Evolutionary conservation across 1,284 basidiomycete genomes (phyloP).

Genomic region (Tilletia walkeri): DNA sequence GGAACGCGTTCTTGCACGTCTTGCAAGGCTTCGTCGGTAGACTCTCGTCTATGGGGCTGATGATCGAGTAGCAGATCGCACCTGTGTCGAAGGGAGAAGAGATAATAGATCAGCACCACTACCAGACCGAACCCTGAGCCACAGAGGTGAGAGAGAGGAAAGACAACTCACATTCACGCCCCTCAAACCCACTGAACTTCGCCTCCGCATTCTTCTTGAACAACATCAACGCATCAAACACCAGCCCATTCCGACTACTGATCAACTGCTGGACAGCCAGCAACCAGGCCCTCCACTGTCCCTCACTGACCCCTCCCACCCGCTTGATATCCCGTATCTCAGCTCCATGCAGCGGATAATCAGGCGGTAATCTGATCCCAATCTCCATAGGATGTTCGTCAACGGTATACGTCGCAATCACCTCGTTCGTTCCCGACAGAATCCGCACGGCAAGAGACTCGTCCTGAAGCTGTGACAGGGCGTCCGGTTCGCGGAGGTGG

Average conservation of each 20-base stretch:
- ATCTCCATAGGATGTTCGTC: constrained; percentile 96
- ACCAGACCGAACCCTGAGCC: background rate
- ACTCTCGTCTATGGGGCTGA: constrained; percentile 78
- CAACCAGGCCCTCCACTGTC: constrained; percentile 89
- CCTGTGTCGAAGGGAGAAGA: background rate
- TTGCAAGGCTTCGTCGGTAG: constrained; percentile 88
- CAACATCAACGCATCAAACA: constrained; percentile 83
- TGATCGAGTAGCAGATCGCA: constrained; percentile 68
- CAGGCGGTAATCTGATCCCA: constrained; percentile 76
- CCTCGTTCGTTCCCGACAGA: constrained; percentile 64
- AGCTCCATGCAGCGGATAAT: constrained; percentile 86
- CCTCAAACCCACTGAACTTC: constrained; percentile 52
- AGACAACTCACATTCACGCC: constrained; percentile 36
- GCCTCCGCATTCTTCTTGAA: constrained; percentile 89
- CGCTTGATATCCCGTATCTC: constrained; percentile 81
- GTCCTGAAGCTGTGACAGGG: constrained; percentile 69
- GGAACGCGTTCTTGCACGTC: constrained; percentile 92
- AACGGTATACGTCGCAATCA: constrained; percentile 69
- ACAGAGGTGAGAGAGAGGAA: constrained; percentile 61
- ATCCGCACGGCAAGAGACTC: constrained; percentile 71
- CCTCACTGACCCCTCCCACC: constrained; percentile 79
- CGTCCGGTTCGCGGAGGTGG: constrained; percentile 69
- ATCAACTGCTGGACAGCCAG: constrained; percentile 88
- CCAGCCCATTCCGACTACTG: constrained; percentile 77
- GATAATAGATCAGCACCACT: background rate